These are phyloP conservation scores for Phytophthora citricola DNA, from an alignment of 352 stramenopile species.

Conservation along the genomic window DNA sequence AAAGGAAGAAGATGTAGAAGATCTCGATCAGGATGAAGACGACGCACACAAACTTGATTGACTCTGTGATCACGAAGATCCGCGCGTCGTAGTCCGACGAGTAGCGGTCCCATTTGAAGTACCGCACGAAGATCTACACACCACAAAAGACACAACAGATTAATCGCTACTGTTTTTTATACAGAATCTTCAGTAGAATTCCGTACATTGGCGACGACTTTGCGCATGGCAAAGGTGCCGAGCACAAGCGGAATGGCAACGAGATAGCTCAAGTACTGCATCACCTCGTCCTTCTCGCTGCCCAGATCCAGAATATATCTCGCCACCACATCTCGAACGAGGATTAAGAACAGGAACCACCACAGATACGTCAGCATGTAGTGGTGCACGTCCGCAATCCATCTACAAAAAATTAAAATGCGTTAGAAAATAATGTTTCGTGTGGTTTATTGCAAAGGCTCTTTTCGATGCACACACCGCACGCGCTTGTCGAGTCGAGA, in stretches of 20 bases:
- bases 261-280: constrained; percentile 62
- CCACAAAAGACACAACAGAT: background rate
- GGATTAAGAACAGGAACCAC: constrained; percentile 69
- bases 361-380: constrained; percentile 82
- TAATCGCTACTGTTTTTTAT: background rate
- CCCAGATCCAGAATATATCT: constrained; percentile 61
- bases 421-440: constrained; percentile 5
- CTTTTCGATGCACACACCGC: constrained; percentile 31
- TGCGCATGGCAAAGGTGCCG: constrained; percentile 75
- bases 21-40: constrained; percentile 82
- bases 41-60: constrained; percentile 79
- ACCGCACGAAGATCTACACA: constrained; percentile 68
- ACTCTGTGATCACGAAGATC: constrained; percentile 84
- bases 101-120: constrained; percentile 80
- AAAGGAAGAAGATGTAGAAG: constrained; percentile 87
- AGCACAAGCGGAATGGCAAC: constrained; percentile 74
- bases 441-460: background rate
- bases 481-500: constrained; percentile 69
- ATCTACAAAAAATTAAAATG: constrained; percentile 41
- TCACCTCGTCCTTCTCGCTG: constrained; percentile 51
- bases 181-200: background rate
- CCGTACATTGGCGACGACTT: constrained; percentile 81
- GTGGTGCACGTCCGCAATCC: constrained; percentile 81
- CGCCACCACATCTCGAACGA: constrained; percentile 52
- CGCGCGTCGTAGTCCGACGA: constrained; percentile 73